phyloP scores from a whole-genome alignment of 2,329 filamentous ascomycete genomes.

The Huntiella bhutanensis region DNA sequence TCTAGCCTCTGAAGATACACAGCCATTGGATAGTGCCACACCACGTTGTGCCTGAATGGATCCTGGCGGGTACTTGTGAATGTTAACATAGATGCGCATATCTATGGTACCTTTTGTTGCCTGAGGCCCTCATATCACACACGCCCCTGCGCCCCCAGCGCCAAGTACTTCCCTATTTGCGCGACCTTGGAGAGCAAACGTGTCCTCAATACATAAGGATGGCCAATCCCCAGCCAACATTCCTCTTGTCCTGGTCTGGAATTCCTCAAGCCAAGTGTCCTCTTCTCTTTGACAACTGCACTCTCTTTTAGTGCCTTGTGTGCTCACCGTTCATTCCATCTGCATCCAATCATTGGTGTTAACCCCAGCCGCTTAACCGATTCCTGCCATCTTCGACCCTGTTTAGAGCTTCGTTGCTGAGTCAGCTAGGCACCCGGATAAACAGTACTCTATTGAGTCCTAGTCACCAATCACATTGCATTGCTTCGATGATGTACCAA shows the following conservation, averaged over 20 bases:
- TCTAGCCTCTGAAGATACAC: neutral
- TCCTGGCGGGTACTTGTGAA: constrained; percentile 6
- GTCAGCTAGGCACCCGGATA: constrained; percentile 7
- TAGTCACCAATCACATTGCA: neutral
- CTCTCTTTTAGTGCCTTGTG: neutral
- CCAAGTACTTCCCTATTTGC: neutral
- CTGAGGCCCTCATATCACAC: constrained; percentile 6
- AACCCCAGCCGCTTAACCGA: constrained; percentile 1
- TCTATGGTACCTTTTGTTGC: constrained; percentile 8
- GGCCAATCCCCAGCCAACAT: constrained; percentile 6
- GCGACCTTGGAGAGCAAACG: constrained; percentile 5
- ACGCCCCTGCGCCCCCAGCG: neutral
- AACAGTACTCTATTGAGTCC: constrained; percentile 2
- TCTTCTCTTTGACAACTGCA: constrained; percentile 1
- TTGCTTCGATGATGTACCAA: neutral
- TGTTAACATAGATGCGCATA: neutral
- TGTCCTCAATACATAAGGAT: constrained; percentile 13
- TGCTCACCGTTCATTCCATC: neutral
- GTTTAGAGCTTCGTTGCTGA: constrained; percentile 3
- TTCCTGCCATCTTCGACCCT: constrained; percentile 3
- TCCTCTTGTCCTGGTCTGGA: neutral
- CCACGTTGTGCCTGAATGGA: neutral
- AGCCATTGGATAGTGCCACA: constrained; percentile 1
- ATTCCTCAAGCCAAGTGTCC: constrained; percentile 11
- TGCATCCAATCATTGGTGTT: neutral